These are phyloP conservation scores for Sextonia rubra DNA, from an alignment of 164 flowering plant genomes.

Conservation along the genomic window DNA sequence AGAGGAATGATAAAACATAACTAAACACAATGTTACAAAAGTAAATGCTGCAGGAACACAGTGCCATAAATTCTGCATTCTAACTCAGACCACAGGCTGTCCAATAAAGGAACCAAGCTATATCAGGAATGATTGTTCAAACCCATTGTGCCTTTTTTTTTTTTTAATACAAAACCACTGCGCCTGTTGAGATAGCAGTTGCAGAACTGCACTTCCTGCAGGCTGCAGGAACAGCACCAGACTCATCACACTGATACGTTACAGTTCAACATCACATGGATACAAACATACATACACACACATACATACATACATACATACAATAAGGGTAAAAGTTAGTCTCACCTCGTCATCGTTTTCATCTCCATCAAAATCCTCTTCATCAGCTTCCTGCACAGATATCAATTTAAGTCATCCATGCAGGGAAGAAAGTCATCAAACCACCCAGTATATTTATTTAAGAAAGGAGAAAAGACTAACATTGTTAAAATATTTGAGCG, in stretches of 20 bases:
- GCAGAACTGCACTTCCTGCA: neutral
- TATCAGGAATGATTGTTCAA: no score
- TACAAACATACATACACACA: neutral
- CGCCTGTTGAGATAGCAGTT: neutral
- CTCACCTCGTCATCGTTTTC: conserved; percentile 24
- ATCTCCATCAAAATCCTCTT: conserved; percentile 38
- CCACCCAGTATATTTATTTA: neutral
- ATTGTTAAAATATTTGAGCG: conserved; percentile 48
- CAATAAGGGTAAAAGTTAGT: neutral
- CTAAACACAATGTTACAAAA: no score
- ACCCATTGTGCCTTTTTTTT: no score
- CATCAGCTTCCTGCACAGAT: conserved; percentile 42
- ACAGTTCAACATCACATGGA: no score
- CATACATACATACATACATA: neutral
- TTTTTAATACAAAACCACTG: neutral
- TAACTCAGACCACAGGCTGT: no score
- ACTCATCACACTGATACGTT: neutral
- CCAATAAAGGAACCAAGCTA: no score
- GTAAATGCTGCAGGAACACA: no score
- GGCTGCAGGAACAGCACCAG: neutral
- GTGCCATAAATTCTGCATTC: no score
- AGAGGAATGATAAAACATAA: no score
- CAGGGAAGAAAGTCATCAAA: neutral
- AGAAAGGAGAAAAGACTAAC: conserved; percentile 20
- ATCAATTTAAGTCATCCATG: neutral